Base-by-base conservation (phyloP, 2,329 filamentous ascomycete genomes). In the Fusarium sp. region DNA sequence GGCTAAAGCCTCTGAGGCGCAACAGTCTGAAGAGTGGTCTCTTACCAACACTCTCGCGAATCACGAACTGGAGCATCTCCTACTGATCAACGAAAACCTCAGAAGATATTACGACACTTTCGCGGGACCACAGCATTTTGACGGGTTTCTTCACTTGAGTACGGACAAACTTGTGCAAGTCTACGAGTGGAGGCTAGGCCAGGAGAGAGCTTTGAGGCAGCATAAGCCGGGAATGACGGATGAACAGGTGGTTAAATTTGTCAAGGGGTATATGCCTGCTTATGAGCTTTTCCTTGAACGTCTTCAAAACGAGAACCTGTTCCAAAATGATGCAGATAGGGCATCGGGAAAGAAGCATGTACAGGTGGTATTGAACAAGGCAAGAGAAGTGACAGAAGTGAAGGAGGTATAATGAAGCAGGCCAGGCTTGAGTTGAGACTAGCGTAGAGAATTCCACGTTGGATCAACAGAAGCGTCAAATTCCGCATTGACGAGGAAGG, bases 381-480 rank as follows among this genome's bases (percentile, higher is more conserved):
- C 22, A 22, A 53, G 74, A 44, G 48, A 64, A 13, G 69, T 73
- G 0, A 42, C 45, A 7, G 18, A 66, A 14, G 65, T 70, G 5
- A 69, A 63, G 37, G 67, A 67, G 29, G 29, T 74, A 45, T 47
- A 61, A 47, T 32, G 8, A 25, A 18, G 8, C 32, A 48, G n/a
- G 11, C 18, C 25, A 32, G 12, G n/a, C 10, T 29, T 6, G 27
- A 7, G 13, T 25, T 32, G 6, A 24, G 5, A 18, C 60, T 69
- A 75, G 14, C 72, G 61, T 3, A 78, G 25, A 41, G 77, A 77
- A 9, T 74, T 74, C 77, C 77, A 79, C 2, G 73, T 78, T 14
- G 77, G 77, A 30, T 79, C 76, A 11, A 78, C 72, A 11, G 76
- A 77, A 3, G 76, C 68, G 53, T 79, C 76, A 45, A 79, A 78